A percentile compares a stretch with the other conserved stretches of the same genome.
phyloP scores from a whole-genome alignment of 163 green algal species.

The Scenedesmus sp. region DNA sequence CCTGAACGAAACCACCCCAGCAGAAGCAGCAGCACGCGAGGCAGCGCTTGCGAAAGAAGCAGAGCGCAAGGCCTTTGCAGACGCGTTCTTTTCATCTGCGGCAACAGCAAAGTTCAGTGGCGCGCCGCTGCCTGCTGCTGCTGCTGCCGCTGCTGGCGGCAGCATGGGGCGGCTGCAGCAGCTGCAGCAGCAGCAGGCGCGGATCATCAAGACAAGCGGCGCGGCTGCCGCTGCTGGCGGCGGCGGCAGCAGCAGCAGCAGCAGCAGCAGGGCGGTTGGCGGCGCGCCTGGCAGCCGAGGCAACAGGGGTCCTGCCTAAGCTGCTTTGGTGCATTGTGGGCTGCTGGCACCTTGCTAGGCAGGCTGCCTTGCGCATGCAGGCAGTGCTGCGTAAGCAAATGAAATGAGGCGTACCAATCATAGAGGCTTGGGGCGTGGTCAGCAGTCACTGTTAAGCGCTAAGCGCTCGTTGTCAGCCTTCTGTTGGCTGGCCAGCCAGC shows the following conservation, averaged over 20 bases:
- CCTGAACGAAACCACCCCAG: neutral
- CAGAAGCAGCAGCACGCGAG: neutral
- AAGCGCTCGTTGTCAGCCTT: too few species aligned
- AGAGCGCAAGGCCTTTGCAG: conserved; percentile 16
- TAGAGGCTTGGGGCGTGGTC: too few species aligned
- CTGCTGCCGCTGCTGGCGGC: neutral
- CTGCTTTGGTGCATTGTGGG: too few species aligned
- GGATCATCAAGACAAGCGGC: neutral
- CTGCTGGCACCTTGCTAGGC: too few species aligned
- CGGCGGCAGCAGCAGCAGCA: neutral
- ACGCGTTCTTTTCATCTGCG: conserved; percentile 22
- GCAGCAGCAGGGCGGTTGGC: conserved; percentile 8
- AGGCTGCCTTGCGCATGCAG: too few species aligned
- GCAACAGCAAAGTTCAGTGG: neutral
- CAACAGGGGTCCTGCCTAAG: neutral
- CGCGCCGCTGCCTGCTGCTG: neutral
- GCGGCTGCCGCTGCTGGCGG: neutral
- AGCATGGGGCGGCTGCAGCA: neutral
- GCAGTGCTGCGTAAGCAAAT: too few species aligned
- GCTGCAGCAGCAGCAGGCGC: conserved; percentile 15
- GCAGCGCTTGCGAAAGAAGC: neutral
- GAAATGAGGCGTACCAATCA: too few species aligned
- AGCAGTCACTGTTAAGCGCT: too few species aligned
- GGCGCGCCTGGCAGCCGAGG: neutral
- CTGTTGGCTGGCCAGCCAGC: too few species aligned